Percentiles rank a stretch among this genome's conserved stretches.
These are phyloP conservation scores for Fusarium austroafricanum DNA, from an alignment of 2,329 filamentous ascomycete species.

Conservation along the genomic window DNA sequence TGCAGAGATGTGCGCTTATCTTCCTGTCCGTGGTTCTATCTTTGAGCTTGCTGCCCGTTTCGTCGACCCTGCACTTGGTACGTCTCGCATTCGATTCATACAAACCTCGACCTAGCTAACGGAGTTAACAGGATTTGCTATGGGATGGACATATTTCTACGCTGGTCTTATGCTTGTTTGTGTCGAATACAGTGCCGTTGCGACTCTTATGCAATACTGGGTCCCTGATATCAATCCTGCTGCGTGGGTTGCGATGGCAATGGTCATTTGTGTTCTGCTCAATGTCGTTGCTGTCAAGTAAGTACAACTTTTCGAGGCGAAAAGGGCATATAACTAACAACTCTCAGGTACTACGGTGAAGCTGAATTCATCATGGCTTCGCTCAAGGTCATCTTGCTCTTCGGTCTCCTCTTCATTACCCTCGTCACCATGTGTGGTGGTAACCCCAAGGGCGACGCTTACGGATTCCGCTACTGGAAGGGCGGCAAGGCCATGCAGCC, in stretches of 20 bases:
- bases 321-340: not conserved
- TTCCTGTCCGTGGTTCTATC: conserved; percentile 65
- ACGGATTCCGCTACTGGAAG: conserved; percentile 71
- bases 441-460: conserved; percentile 71
- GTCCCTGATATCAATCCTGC: conserved; percentile 56
- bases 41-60: conserved; percentile 67
- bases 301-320: conserved; percentile 4
- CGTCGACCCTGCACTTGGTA: conserved; percentile 65
- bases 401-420: conserved; percentile 71
- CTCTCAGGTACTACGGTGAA: conserved; percentile 54
- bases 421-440: conserved; percentile 76
- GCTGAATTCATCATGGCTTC: conserved; percentile 68
- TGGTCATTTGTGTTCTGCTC: conserved; percentile 58
- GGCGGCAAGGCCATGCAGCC: conserved; percentile 49
- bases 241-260: conserved; percentile 62
- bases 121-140: conserved; percentile 56
- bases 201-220: conserved; percentile 60
- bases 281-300: conserved; percentile 60
- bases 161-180: conserved; percentile 59
- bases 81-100: not conserved
- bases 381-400: conserved; percentile 58
- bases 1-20: conserved; percentile 68
- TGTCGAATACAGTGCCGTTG: conserved; percentile 58
- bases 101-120: not conserved
- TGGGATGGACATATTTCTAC: conserved; percentile 65